These are phyloP conservation scores for Xylaria sp. DNA, from an alignment of 2,329 filamentous ascomycete species.

Conservation along the genomic window DNA sequence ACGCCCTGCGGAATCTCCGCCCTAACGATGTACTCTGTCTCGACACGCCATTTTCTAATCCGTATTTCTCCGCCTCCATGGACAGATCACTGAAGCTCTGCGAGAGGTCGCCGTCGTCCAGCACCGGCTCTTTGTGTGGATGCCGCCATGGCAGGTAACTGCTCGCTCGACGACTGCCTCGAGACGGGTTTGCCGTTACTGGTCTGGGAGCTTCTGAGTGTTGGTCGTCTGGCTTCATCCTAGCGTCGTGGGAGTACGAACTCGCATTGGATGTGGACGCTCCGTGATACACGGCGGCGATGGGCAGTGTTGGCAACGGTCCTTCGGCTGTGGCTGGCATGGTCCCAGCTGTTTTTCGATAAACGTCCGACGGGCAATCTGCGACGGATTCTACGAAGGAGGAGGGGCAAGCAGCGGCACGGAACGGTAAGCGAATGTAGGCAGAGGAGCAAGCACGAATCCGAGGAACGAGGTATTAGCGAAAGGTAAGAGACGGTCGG, in stretches of 20 bases:
- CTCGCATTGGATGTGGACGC: constrained; percentile 45
- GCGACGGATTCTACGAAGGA: constrained; percentile 12
- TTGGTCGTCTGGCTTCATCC: constrained; percentile 44
- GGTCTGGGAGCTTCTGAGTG: constrained; percentile 39
- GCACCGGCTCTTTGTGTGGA: constrained; percentile 58
- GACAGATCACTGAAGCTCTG: constrained; percentile 39
- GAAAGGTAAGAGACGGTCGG: constrained; percentile 29
- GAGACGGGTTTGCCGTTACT: constrained; percentile 54
- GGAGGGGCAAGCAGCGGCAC: constrained; percentile 7
- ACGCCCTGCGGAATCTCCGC: constrained; percentile 66
- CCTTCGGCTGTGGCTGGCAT: constrained; percentile 42
- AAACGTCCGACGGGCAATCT: constrained; percentile 17
- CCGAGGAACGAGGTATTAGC: constrained; percentile 13
- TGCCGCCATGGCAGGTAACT: constrained; percentile 61
- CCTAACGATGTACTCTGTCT: constrained; percentile 52
- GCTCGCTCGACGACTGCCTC: constrained; percentile 57
- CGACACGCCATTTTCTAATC: constrained; percentile 29
- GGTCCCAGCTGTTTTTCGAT: constrained; percentile 19
- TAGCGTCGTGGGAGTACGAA: constrained; percentile 47
- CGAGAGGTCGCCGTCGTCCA: constrained; percentile 49
- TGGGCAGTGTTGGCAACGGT: constrained; percentile 35
- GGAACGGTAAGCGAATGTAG: constrained; percentile 26
- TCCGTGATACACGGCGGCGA: constrained; percentile 38
- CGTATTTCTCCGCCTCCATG: constrained; percentile 45
- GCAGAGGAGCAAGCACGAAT: constrained; percentile 6